Evolutionary conservation across 2,329 filamentous ascomycete genomes (phyloP).

Genomic region (Penicillium brevicompactum): DNA sequence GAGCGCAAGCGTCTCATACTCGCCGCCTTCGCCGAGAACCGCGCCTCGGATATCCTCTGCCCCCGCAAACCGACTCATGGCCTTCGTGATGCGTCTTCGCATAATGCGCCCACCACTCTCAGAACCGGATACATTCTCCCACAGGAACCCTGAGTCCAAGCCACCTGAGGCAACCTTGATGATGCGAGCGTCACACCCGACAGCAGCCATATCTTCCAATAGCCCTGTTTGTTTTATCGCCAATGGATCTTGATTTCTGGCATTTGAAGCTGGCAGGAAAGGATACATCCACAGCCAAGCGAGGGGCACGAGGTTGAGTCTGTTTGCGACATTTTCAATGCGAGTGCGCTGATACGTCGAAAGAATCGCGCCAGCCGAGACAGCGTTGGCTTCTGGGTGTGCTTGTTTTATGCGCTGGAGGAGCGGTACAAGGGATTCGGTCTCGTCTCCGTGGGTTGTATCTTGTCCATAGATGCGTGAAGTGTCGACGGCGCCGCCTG

Average conservation of each 20-base stretch:
- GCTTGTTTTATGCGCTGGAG: slow-evolving; percentile 65
- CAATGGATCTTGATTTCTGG: slow-evolving; percentile 19
- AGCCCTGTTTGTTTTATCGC: slow-evolving; percentile 49
- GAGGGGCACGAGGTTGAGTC: slow-evolving; percentile 79
- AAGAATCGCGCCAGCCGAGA: slow-evolving; percentile 88
- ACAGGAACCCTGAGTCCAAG: slow-evolving; percentile 77
- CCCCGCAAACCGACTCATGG: slow-evolving; percentile 59
- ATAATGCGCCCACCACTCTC: slow-evolving; percentile 43
- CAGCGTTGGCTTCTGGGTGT: slow-evolving; percentile 80
- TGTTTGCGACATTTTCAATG: slow-evolving; percentile 87
- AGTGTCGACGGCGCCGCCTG: slow-evolving; percentile 69
- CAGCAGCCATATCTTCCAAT: slow-evolving; percentile 76
- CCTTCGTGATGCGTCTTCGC: slow-evolving; percentile 52
- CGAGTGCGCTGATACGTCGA: slow-evolving; percentile 95
- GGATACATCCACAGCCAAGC: slow-evolving; percentile 94
- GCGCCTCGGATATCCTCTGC: slow-evolving; percentile 64
- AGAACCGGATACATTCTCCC: slow-evolving; percentile 69
- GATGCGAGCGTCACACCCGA: slow-evolving; percentile 82
- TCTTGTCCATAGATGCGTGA: slow-evolving; percentile 68
- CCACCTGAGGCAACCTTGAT: slow-evolving; percentile 94
- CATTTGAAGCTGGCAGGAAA: slow-evolving; percentile 58
- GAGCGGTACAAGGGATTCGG: slow-evolving; percentile 79
- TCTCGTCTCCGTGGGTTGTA: slow-evolving; percentile 67
- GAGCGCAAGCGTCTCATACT: slow-evolving; percentile 91
- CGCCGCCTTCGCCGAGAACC: slow-evolving; percentile 87